Evolutionary conservation across 805 yeast species (phyloP).

Genomic region (Metschnikowia picachoensis): DNA sequence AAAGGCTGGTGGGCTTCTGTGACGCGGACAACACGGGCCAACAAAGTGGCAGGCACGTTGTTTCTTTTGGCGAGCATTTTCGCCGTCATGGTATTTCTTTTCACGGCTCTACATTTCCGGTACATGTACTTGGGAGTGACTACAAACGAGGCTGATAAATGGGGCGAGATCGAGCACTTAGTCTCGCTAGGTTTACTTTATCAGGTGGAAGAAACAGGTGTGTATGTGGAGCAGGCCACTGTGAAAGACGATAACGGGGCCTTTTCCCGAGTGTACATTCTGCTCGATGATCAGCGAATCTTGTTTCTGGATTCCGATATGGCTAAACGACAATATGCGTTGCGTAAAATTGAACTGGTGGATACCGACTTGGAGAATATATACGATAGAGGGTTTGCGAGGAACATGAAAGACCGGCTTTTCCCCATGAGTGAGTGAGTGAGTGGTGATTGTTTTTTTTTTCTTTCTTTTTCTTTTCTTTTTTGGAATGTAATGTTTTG

Average conservation of each 20-base stretch:
- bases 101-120: slow-evolving; percentile 33
- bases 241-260: slow-evolving; percentile 7
- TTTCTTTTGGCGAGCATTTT: slow-evolving; percentile 43
- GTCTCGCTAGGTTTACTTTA: slow-evolving; percentile 14
- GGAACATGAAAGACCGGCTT: slow-evolving; percentile 28
- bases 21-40: slow-evolving; percentile 26
- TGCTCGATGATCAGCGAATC: slow-evolving; percentile 25
- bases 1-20: slow-evolving; percentile 21
- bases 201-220: slow-evolving; percentile 8
- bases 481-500: no score
- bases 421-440: no score
- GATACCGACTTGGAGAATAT: slow-evolving; percentile 37
- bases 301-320: slow-evolving; percentile 16
- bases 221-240: slow-evolving; percentile 23
- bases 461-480: no score
- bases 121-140: slow-evolving; percentile 65
- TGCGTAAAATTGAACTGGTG: slow-evolving; percentile 23
- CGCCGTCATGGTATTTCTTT: slow-evolving; percentile 38
- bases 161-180: slow-evolving; percentile 54
- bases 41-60: slow-evolving; percentile 42
- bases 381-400: slow-evolving; percentile 48
- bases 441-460: no score
- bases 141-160: slow-evolving; percentile 69
- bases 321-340: slow-evolving; percentile 1
- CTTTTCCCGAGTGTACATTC: slow-evolving; percentile 24